phyloP scores from a whole-genome alignment of 768 basidiomycete genomes.

The Tremella mesenterica region DNA sequence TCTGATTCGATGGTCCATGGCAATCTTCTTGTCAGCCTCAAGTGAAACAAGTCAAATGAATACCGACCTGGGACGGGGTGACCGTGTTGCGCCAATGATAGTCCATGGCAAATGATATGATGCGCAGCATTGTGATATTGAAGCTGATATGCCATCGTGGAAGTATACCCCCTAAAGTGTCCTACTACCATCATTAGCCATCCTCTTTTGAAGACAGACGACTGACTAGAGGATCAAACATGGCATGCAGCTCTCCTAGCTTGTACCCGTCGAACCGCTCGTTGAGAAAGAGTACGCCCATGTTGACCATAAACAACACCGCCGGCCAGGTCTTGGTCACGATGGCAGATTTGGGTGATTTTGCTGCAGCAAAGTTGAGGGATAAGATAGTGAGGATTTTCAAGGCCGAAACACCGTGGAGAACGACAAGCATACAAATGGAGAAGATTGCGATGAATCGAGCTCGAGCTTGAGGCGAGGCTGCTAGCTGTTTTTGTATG shows the following conservation, averaged over 20 bases:
- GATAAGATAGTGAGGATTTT: slow-evolving; percentile 68
- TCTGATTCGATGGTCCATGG: slow-evolving; percentile 56
- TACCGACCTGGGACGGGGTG: slow-evolving; percentile 10
- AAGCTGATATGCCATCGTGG: slow-evolving; percentile 89
- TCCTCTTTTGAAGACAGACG: slow-evolving; percentile 1
- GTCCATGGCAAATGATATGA: slow-evolving; percentile 89
- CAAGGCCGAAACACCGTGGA: slow-evolving; percentile 73
- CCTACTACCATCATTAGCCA: slow-evolving; percentile 39
- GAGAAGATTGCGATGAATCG: slow-evolving; percentile 49
- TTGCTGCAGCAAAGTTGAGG: slow-evolving; percentile 60
- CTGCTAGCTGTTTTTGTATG: slow-evolving; percentile 5
- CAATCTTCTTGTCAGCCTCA: slow-evolving; percentile 3
- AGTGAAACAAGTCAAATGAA: not conserved
- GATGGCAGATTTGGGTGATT: slow-evolving; percentile 37
- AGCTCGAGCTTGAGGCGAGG: slow-evolving; percentile 4
- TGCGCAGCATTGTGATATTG: slow-evolving; percentile 90
- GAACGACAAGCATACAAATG: slow-evolving; percentile 55
- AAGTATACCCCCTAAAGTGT: slow-evolving; percentile 55
- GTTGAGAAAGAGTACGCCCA: slow-evolving; percentile 63
- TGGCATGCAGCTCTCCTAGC: slow-evolving; percentile 54
- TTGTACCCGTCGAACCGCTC: slow-evolving; percentile 66
- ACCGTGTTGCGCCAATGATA: slow-evolving; percentile 63
- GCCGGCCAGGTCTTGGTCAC: slow-evolving; percentile 23
- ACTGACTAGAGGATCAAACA: slow-evolving; percentile 58
- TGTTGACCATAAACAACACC: slow-evolving; percentile 69